Base-by-base conservation (phyloP, 768 basidiomycete genomes). In the Lentinula sp. region DNA sequence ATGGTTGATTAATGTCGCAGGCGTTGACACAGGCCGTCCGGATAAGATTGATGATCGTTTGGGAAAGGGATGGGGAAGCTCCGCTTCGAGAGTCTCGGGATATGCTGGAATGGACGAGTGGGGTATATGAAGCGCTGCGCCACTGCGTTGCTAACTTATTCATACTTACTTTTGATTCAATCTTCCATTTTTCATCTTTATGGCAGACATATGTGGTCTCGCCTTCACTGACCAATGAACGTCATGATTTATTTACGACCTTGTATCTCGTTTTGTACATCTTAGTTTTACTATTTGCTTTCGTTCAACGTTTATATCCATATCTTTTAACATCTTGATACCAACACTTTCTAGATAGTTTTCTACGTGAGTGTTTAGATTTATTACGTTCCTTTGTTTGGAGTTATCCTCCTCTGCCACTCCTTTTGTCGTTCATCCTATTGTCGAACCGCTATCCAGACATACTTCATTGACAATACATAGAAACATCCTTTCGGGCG, bases 101-200 rank as follows among this genome's bases (percentile, higher is more conserved):
- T 54, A 54, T 39, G 53, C 35, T 40, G 53, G 53, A 39, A 40
- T 56, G 3, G 55, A 56, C 23, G 55, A 56, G 28, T 56, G 55
- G 55, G 55, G 55, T 56, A 56, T 56, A 40, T 56, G 13, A 56
- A 13, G 28, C 18, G 18, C 2, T 56, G n/a, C 50, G 5, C 42
- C 10, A 8, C 2, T 56, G n/a, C 50, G 5, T 18, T 34, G 9
- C 11, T 56, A 56, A 56, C 6, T 56, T 56, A 56, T 56, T 16
- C 40, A 31, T 56, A 40, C 37, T 39, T 40, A 52, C 32, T 7
- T 34, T 35, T 35, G 8, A 34, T 52, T 18, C 21, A 23, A 28
- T 8, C 28, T 28, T 28, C 28, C 37, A 39, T 8, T 13, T 13
- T 39, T 39, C 37, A 39, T 39, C 9, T 39, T 54, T 23, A 37